A percentile compares a stretch with the other conserved stretches of the same genome.
Conservation (phyloP, 2,329 filamentous ascomycete genomes). For the Colletotrichum spinosum region DNA sequence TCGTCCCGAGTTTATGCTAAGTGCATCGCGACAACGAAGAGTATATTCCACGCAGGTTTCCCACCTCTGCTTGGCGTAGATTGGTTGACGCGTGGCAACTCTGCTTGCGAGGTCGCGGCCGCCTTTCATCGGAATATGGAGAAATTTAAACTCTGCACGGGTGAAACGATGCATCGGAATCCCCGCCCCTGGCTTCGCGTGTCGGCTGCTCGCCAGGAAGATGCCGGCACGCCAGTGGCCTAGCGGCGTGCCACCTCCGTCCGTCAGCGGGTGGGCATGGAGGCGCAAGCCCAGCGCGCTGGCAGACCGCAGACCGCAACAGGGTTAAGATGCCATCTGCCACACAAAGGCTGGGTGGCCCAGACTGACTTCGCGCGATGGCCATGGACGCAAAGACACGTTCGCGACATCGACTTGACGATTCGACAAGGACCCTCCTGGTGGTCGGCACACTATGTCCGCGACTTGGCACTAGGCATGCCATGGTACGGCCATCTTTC, state of each 20-base stretch:
- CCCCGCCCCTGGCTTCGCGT: slow-evolving; percentile 34
- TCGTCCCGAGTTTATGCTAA: no score
- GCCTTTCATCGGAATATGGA: slow-evolving; percentile 19
- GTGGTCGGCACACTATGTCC: background rate
- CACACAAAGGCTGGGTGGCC: background rate
- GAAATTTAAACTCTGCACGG: slow-evolving; percentile 32
- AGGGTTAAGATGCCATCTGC: slow-evolving; percentile 8
- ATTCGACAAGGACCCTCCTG: slow-evolving; percentile 8
- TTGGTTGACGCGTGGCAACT: slow-evolving; percentile 22
- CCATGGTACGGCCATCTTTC: background rate
- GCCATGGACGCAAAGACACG: slow-evolving; percentile 13
- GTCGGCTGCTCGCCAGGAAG: slow-evolving; percentile 27
- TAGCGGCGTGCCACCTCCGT: slow-evolving; percentile 23
- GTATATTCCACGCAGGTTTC: background rate
- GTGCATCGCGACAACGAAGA: slow-evolving; percentile 4
- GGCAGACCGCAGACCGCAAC: slow-evolving; percentile 15
- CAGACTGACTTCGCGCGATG: slow-evolving; percentile 1
- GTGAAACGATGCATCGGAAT: slow-evolving; percentile 36
- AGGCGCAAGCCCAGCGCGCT: slow-evolving; percentile 21
- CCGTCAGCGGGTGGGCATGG: slow-evolving; percentile 9
- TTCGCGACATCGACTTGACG: slow-evolving; percentile 1
- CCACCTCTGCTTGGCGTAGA: background rate
- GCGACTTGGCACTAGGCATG: background rate
- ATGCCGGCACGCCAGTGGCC: slow-evolving; percentile 27
- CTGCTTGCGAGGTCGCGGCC: background rate